A percentile compares a stretch with the other conserved stretches of the same genome.
Conservation (phyloP, 2,329 filamentous ascomycete species). For the Phyllosticta ampelicida region DNA sequence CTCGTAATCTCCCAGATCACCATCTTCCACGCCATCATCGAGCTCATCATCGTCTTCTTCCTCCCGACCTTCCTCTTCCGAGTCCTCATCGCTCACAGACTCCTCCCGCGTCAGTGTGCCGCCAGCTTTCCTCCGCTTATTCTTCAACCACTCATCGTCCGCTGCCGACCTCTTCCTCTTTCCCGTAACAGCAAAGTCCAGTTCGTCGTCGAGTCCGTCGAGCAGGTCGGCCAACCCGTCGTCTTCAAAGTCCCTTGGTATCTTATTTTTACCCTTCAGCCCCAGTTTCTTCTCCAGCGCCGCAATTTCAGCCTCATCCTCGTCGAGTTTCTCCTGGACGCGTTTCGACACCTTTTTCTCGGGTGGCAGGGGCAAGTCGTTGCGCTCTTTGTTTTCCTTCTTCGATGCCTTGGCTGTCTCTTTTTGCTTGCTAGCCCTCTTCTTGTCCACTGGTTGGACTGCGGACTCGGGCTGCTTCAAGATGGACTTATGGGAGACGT, state of each 20-base stretch:
- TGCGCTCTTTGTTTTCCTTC: constrained; percentile 11
- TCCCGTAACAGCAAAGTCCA: constrained; percentile 31
- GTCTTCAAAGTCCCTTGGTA: constrained; percentile 63
- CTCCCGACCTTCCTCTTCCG: constrained; percentile 24
- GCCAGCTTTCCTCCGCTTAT: constrained; percentile 45
- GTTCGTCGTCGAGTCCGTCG: constrained; percentile 50
- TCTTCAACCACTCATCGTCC: constrained; percentile 48
- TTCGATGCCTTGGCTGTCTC: constrained; percentile 17
- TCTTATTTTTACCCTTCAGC: constrained; percentile 62
- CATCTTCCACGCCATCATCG: constrained; percentile 23
- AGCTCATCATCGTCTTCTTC: constrained; percentile 19
- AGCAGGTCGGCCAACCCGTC: constrained; percentile 76
- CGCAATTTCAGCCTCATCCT: constrained; percentile 83
- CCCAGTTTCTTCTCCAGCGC: constrained; percentile 81
- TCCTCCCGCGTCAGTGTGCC: constrained; percentile 20
- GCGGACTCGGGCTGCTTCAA: constrained; percentile 21
- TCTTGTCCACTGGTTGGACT: not conserved
- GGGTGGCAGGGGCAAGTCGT: constrained; percentile 14
- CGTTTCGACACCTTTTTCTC: constrained; percentile 23
- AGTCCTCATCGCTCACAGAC: constrained; percentile 16
- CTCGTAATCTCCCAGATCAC: constrained; percentile 14
- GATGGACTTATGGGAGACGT: constrained; percentile 26
- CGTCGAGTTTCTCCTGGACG: constrained; percentile 51
- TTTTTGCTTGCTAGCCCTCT: not conserved
- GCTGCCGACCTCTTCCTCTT: constrained; percentile 48